Evolutionary conservation across 1,284 basidiomycete genomes (phyloP).

Genomic region (Rhodotorula sp.): DNA sequence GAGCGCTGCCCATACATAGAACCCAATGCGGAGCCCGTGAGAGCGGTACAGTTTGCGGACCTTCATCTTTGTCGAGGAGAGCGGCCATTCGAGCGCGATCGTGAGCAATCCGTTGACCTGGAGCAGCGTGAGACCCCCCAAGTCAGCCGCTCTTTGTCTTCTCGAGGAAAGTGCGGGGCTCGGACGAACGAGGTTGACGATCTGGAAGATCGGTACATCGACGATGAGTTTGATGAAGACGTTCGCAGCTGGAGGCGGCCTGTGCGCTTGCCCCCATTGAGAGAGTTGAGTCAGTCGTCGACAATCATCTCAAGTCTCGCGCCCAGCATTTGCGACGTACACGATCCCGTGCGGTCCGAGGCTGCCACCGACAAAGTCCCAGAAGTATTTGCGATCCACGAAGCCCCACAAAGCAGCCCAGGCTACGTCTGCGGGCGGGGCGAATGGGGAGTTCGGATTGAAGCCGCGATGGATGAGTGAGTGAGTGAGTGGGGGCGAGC

Average conservation of each 20-base stretch:
- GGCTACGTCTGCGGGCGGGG: slow-evolving; percentile 60
- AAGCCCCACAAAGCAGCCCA: slow-evolving; percentile 77
- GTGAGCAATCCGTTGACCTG: slow-evolving; percentile 58
- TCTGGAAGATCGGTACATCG: slow-evolving; percentile 68
- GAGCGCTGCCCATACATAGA: slow-evolving; percentile 31
- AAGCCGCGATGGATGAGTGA: neutral
- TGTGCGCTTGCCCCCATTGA: slow-evolving; percentile 46
- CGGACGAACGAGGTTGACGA: slow-evolving; percentile 56
- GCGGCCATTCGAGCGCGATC: slow-evolving; percentile 60
- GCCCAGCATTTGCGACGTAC: slow-evolving; percentile 55
- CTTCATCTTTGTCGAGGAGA: slow-evolving; percentile 23
- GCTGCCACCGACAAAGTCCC: slow-evolving; percentile 58
- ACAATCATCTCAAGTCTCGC: too few relatives aligned
- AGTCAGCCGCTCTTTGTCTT: neutral
- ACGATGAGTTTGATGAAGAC: slow-evolving; percentile 71
- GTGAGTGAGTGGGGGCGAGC: neutral
- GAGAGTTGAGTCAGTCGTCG: neutral
- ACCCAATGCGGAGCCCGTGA: slow-evolving; percentile 7
- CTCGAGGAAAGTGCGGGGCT: too few relatives aligned
- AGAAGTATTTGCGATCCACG: slow-evolving; percentile 85
- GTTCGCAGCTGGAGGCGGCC: slow-evolving; percentile 63
- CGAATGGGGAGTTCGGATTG: too few relatives aligned
- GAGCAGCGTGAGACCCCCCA: neutral
- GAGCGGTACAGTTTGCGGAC: slow-evolving; percentile 19
- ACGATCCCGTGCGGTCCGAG: slow-evolving; percentile 69